Conservation (phyloP, 208 protist genomes). For the Herpetomonas tarakana region DNA sequence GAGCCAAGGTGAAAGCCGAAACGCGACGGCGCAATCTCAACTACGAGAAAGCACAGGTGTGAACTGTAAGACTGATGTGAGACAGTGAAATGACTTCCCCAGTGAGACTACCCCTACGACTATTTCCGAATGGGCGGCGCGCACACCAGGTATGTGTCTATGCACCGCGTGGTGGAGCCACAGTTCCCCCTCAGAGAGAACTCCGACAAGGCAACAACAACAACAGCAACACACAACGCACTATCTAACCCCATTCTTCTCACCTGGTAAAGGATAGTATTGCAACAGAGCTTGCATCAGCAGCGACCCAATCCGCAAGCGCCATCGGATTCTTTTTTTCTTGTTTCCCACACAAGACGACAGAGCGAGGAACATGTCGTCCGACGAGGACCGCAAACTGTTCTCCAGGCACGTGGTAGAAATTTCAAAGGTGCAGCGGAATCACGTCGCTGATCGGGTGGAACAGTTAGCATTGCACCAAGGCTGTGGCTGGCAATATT, state of each 20-base stretch:
- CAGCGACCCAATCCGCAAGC: not conserved
- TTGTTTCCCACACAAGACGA: conserved; percentile 4
- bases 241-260: not conserved
- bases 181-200: no score
- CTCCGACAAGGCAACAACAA: no score
- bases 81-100: not conserved
- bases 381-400: conserved; percentile 28
- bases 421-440: conserved; percentile 67
- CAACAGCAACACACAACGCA: not conserved
- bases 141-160: not conserved
- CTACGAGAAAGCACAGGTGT: conserved; percentile 36
- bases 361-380: conserved; percentile 21
- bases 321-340: conserved; percentile 14
- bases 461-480: conserved; percentile 73
- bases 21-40: conserved; percentile 20
- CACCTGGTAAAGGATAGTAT: no score
- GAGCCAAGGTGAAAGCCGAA: conserved; percentile 40
- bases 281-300: no score
- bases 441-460: conserved; percentile 68
- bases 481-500: conserved; percentile 73
- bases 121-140: not conserved
- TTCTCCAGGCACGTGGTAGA: conserved; percentile 81
- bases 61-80: conserved; percentile 1
- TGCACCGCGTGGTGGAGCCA: not conserved
- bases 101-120: not conserved